Conservation (phyloP, 164 flowering plant genomes). For the Kalanchoe fedtschenkoi region DNA sequence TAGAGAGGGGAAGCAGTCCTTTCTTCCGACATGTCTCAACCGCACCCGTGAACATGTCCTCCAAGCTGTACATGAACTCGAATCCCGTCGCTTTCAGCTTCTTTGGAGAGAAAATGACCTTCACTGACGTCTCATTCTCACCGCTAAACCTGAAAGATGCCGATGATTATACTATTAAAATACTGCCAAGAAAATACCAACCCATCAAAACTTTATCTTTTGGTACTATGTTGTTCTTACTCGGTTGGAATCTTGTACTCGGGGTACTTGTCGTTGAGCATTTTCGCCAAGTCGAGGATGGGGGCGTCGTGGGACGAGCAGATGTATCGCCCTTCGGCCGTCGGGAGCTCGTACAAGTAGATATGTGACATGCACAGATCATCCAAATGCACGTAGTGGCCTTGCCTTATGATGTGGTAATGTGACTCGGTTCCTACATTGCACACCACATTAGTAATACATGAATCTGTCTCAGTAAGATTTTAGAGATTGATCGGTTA, state of each 20-base stretch:
- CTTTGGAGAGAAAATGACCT: conserved; percentile 46
- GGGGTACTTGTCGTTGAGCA: conserved; percentile 55
- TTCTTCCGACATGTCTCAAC: conserved; percentile 49
- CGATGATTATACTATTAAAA: background rate
- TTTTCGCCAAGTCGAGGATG: conserved; percentile 39
- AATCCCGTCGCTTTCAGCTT: conserved; percentile 53
- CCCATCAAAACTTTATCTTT: no score
- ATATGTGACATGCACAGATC: conserved; percentile 66
- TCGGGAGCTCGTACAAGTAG: conserved; percentile 49
- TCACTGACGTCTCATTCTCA: conserved; percentile 30
- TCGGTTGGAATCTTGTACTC: conserved; percentile 50
- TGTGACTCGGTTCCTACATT: conserved; percentile 58
- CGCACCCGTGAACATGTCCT: conserved; percentile 72
- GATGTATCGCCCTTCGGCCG: conserved; percentile 70
- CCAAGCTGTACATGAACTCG: conserved; percentile 51
- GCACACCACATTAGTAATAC: background rate
- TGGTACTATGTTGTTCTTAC: conserved; percentile 20
- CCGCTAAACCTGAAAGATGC: conserved; percentile 43
- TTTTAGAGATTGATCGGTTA: no score
- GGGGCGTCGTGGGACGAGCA: conserved; percentile 54
- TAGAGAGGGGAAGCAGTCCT: conserved; percentile 43
- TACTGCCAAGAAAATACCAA: background rate
- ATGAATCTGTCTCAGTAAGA: no score
- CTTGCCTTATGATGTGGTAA: conserved; percentile 60
- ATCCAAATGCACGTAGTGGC: conserved; percentile 70